These are phyloP conservation scores for Colletotrichum gigasporum DNA, from an alignment of 2,329 filamentous ascomycete genomes.

Conservation along the genomic window DNA sequence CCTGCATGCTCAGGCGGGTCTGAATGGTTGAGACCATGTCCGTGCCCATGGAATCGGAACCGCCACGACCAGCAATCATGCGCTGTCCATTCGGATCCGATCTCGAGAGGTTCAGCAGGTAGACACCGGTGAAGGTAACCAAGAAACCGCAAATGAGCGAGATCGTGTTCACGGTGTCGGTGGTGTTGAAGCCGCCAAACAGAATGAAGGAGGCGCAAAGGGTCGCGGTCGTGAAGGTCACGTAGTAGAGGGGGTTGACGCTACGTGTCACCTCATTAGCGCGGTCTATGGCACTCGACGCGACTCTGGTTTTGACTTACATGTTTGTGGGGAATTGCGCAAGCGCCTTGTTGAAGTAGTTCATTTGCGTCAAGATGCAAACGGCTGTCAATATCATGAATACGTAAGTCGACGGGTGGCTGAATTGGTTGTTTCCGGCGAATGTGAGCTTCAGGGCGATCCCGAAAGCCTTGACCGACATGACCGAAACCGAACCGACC, in stretches of 20 bases:
- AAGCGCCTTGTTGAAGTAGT: conserved; percentile 99
- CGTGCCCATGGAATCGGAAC: conserved; percentile 84
- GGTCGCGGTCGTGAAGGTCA: conserved; percentile 95
- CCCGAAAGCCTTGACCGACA: conserved; percentile 98
- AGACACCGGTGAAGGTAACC: conserved; percentile 94
- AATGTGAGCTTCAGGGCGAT: conserved; percentile 97
- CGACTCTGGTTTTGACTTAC: conserved; percentile 63
- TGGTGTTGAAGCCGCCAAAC: conserved; percentile 95
- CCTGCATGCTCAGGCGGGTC: conserved; percentile 93
- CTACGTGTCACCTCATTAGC: conserved; percentile 52
- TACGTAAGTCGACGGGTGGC: conserved; percentile 94
- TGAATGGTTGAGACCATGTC: conserved; percentile 90
- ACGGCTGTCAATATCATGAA: conserved; percentile 93
- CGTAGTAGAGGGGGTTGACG: conserved; percentile 96
- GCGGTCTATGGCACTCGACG: background rate
- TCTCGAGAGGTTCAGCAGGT: conserved; percentile 94
- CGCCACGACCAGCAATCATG: conserved; percentile 67
- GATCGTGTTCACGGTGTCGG: conserved; percentile 88
- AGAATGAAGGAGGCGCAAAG: conserved; percentile 95
- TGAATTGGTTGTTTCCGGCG: conserved; percentile 93
- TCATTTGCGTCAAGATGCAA: conserved; percentile 99
- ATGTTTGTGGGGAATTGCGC: conserved; percentile 98
- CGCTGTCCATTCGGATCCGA: conserved; percentile 84
- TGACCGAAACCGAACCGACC: conserved; percentile 96
- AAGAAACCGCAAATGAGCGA: conserved; percentile 94